phyloP scores from a whole-genome alignment of 2,329 filamentous ascomycete species.

The Alternaria sp. region DNA sequence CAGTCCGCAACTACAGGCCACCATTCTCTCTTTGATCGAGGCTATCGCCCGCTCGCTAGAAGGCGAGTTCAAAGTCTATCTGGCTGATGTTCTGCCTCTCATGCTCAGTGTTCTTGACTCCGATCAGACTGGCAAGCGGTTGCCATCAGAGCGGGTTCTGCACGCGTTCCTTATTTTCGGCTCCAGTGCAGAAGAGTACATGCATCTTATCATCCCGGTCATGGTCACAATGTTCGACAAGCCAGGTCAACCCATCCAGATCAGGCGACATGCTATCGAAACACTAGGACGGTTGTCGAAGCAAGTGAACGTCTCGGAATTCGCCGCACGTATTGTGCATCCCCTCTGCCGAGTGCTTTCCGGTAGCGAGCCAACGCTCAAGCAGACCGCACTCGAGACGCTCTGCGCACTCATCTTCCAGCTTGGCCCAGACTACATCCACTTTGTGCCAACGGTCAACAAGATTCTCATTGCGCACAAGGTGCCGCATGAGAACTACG shows the following conservation, averaged over 20 bases:
- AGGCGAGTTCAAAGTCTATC: constrained; percentile 96
- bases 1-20: constrained; percentile 81
- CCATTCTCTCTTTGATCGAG: constrained; percentile 90
- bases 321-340: constrained; percentile 94
- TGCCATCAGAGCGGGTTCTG: constrained; percentile 85
- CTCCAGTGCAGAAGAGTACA: constrained; percentile 95
- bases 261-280: constrained; percentile 90
- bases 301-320: constrained; percentile 97
- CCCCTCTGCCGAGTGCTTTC: constrained; percentile 84
- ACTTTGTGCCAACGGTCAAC: constrained; percentile 92
- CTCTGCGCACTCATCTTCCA: constrained; percentile 95
- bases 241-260: constrained; percentile 76
- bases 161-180: constrained; percentile 97
- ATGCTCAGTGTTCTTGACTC: constrained; percentile 95
- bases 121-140: constrained; percentile 76
- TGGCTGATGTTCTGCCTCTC: constrained; percentile 84
- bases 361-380: constrained; percentile 73
- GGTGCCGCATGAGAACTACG: constrained; percentile 89
- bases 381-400: constrained; percentile 87
- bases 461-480: constrained; percentile 80
- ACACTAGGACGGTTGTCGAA: constrained; percentile 92
- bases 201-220: constrained; percentile 97
- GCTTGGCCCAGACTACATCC: constrained; percentile 90
- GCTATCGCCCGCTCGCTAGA: constrained; percentile 92
- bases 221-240: constrained; percentile 96